These are phyloP conservation scores for Sideroxylon spinosum DNA, from an alignment of 179 eudicot species.

Conservation along the genomic window DNA sequence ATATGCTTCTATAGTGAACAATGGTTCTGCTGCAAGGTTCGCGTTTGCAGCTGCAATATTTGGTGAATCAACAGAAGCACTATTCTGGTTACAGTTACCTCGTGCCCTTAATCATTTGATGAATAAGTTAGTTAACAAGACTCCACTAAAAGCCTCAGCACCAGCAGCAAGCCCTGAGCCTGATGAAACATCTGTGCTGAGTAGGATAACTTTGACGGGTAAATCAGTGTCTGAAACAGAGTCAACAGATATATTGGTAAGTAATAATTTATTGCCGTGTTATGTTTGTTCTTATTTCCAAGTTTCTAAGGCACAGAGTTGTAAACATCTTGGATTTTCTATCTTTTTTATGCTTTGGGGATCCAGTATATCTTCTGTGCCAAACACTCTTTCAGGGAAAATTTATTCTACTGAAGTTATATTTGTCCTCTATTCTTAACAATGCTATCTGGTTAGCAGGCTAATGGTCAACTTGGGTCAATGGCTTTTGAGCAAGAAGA, in stretches of 20 bases:
- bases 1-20: constrained; percentile 65
- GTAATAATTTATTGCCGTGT: constrained; percentile 13
- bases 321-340: constrained; percentile 9
- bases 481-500: constrained; percentile 96
- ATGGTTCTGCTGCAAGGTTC: constrained; percentile 67
- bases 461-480: constrained; percentile 61
- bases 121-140: constrained; percentile 55
- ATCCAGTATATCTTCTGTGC: constrained; percentile 3
- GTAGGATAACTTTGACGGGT: constrained; percentile 69
- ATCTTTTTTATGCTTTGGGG: not conserved
- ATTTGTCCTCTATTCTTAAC: constrained; percentile 13
- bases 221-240: constrained; percentile 53
- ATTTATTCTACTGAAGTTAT: not conserved
- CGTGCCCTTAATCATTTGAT: constrained; percentile 72
- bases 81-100: constrained; percentile 92
- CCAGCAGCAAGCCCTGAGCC: constrained; percentile 34
- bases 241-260: constrained; percentile 47
- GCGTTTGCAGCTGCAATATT: constrained; percentile 95
- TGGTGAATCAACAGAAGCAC: constrained; percentile 86
- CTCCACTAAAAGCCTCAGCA: constrained; percentile 43
- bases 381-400: not conserved
- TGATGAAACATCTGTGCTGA: constrained; percentile 23
- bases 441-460: constrained; percentile 34
- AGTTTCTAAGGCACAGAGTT: constrained; percentile 6
- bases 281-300: not conserved